Conservation (phyloP, 306 rosid genomes). For the Sicyos baderoa region DNA sequence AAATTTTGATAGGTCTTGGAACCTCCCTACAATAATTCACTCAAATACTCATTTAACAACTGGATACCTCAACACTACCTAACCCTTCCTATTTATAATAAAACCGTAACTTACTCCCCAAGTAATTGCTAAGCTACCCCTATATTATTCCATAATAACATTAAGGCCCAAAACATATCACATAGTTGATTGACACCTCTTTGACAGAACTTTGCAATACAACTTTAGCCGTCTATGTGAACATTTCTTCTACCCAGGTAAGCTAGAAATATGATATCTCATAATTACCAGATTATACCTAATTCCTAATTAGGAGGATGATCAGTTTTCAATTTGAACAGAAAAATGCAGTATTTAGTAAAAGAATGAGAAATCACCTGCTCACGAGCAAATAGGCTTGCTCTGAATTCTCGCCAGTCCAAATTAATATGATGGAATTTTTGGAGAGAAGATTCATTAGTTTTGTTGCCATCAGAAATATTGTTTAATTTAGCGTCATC, state of each 20-base stretch:
- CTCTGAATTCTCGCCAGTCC: constrained; percentile 98
- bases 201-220: neutral
- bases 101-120: too few species aligned
- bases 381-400: constrained; percentile 61
- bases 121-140: too few species aligned
- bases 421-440: constrained; percentile 35
- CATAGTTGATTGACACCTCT: neutral
- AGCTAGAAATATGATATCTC: constrained; percentile 4
- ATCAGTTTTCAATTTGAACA: neutral
- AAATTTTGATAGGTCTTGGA: too few species aligned
- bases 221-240: neutral
- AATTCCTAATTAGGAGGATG: neutral
- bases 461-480: constrained; percentile 46
- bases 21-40: too few species aligned
- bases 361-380: constrained; percentile 49
- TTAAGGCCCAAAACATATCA: too few species aligned
- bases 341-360: neutral
- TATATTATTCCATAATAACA: too few species aligned
- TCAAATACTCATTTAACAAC: too few species aligned
- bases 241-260: neutral
- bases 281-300: neutral
- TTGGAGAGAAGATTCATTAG: constrained; percentile 37
- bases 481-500: constrained; percentile 48
- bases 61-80: too few species aligned
- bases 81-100: too few species aligned